phyloP scores from a whole-genome alignment of 495 filamentous ascomycete species.

The Neurospora sp. region DNA sequence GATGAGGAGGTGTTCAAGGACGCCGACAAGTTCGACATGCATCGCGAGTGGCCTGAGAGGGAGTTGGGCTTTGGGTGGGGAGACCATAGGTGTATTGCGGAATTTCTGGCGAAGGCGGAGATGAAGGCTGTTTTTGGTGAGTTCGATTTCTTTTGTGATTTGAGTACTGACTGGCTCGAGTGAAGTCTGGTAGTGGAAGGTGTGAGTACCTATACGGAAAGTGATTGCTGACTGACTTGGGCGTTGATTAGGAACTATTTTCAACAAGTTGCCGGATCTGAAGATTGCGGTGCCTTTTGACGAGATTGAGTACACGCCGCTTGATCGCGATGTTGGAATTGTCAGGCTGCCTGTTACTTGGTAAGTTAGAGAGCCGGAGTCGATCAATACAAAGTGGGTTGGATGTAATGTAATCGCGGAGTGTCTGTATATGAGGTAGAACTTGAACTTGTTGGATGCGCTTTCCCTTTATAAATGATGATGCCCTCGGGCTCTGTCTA shows the following conservation, averaged over 20 bases:
- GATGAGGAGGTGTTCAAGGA: slow-evolving; percentile 34
- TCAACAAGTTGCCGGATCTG: slow-evolving; percentile 20
- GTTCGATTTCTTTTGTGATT: slow-evolving; percentile 1
- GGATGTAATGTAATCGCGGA: background rate
- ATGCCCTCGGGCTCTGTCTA: background rate
- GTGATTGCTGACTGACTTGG: background rate
- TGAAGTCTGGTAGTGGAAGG: background rate
- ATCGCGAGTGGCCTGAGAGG: slow-evolving; percentile 20
- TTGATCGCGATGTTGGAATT: slow-evolving; percentile 30
- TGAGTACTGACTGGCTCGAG: background rate
- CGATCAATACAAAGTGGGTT: background rate
- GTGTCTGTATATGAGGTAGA: background rate
- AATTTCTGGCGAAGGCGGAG: slow-evolving; percentile 30
- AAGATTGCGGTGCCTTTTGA: slow-evolving; percentile 27
- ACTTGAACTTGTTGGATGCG: background rate
- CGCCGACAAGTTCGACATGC: slow-evolving; percentile 34
- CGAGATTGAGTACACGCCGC: slow-evolving; percentile 26
- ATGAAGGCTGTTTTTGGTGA: slow-evolving; percentile 30
- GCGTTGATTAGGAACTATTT: slow-evolving; percentile 19
- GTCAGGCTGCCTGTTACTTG: slow-evolving; percentile 23
- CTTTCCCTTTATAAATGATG: background rate
- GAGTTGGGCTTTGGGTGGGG: slow-evolving; percentile 37
- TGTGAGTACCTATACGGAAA: background rate
- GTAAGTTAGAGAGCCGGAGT: slow-evolving; percentile 1
- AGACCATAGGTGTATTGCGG: slow-evolving; percentile 34